phyloP scores from a whole-genome alignment of 225 moss, liverwort and hornwort genomes.

The Pseudoscleropodium purum region DNA sequence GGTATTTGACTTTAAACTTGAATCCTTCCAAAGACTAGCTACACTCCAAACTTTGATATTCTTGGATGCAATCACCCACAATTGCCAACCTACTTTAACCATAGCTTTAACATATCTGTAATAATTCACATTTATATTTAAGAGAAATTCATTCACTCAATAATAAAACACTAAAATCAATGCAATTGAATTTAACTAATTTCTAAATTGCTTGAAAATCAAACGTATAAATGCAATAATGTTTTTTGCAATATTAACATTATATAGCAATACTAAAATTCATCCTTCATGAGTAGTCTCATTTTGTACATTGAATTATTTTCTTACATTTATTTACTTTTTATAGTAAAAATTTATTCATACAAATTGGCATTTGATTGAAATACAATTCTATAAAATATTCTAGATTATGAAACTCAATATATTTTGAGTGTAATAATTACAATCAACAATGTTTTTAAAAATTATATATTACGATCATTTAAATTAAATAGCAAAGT shows the following conservation, averaged over 20 bases:
- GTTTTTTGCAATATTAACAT: background rate
- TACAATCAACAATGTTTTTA: background rate
- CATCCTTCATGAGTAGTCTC: background rate
- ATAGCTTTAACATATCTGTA: slow-evolving; percentile 41
- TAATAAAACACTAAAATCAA: background rate
- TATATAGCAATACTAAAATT: background rate
- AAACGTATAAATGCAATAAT: background rate
- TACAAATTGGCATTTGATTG: background rate
- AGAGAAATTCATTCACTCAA: background rate
- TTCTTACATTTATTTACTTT: background rate
- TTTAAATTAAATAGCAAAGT: background rate
- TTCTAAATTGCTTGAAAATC: background rate
- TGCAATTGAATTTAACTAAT: background rate
- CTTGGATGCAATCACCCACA: slow-evolving; percentile 55
- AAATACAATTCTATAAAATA: background rate
- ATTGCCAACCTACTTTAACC: slow-evolving; percentile 59
- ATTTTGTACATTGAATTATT: background rate
- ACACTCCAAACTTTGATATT: slow-evolving; percentile 50
- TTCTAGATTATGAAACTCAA: background rate
- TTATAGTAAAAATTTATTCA: background rate
- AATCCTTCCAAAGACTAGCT: slow-evolving; percentile 37
- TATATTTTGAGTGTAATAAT: background rate
- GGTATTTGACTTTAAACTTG: background rate
- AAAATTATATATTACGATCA: background rate
- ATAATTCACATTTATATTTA: background rate